Base-by-base conservation (phyloP, 306 rosid species). In the Amphicarpaea edgeworthii region DNA sequence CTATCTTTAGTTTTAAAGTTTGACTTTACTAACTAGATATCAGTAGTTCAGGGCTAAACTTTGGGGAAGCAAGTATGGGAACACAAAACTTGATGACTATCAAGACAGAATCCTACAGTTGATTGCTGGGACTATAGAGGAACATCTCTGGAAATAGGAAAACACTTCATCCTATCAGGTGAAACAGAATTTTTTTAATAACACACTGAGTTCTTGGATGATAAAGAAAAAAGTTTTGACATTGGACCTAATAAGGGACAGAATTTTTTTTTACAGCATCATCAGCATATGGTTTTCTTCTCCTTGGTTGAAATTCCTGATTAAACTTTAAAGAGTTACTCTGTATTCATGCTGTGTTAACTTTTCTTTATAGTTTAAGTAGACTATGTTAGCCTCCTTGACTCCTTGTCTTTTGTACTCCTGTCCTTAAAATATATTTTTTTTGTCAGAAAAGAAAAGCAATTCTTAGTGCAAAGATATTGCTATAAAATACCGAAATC, bases 111-210 rank as follows among this genome's bases (percentile, higher is more conserved):
- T 50, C 40, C 47, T 30, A 14, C 15, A 26, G 50, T 28, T 42
- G 61, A 41, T 79, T 63, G 40, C 32, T 17, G 34, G 16, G 14
- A 40, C 49, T 67, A 57, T 20, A 68, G 28, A 68, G 59, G 62
- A 49, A 30, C 64, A 59, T 17, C 66, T 59, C 72, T 65, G 20
- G 42, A 68, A 74, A 81, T 60, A 65, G 65, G 38, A 62, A 69
- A 53, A 60, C 45, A 72, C 55, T 76, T 28, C 76, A 19, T 61
- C 85, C 15, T 69, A 65, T 32, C 38, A 46, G 61, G 55, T 23
- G 6, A 53, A 76, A 62, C 12, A 12, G 61, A 11, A 37, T 6
- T 4, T 0, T 10, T 15, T n/a, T 30, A 46, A 67, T n/a, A 67
- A 26, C 49, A 68, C 2, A 53, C 24, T 14, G 46, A 67, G 8